Percentiles rank a stretch among this genome's conserved stretches.
phyloP scores from a whole-genome alignment of 2,329 filamentous ascomycete species.

The Fusarium sp. region DNA sequence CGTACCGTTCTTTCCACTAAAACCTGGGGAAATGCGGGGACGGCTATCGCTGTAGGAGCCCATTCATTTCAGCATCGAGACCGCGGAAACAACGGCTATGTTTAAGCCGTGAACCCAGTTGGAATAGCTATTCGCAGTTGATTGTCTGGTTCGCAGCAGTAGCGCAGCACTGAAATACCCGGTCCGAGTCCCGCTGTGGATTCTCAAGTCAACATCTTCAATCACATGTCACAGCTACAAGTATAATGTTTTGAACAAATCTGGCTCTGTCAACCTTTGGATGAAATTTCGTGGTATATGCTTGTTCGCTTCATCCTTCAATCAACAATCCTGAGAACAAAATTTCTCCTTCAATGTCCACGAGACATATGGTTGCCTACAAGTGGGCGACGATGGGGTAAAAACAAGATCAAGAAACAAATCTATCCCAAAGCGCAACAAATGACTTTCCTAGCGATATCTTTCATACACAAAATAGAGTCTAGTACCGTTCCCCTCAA shows the following conservation, averaged over 20 bases:
- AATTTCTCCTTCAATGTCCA: slow-evolving; percentile 1
- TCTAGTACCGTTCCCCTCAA: slow-evolving; percentile 27
- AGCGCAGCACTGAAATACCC: not conserved
- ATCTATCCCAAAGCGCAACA: slow-evolving; percentile 32
- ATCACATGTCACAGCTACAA: not conserved
- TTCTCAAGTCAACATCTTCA: not conserved
- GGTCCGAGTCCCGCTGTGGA: not conserved
- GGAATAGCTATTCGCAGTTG: not conserved
- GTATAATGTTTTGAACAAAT: not conserved
- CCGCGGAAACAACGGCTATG: slow-evolving; percentile 14
- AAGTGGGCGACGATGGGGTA: not conserved
- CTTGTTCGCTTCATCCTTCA: not conserved
- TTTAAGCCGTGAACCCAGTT: not conserved
- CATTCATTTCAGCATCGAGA: not conserved
- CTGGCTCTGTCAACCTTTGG: not conserved
- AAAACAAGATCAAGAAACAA: slow-evolving; percentile 19
- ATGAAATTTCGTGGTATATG: not conserved
- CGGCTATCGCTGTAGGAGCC: not conserved
- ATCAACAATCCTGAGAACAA: not conserved
- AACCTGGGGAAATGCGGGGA: slow-evolving; percentile 43
- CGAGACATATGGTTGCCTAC: not conserved
- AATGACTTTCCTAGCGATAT: slow-evolving; percentile 19
- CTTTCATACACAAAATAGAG: slow-evolving; percentile 13
- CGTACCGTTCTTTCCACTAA: not conserved
- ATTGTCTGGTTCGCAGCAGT: not conserved